Evolutionary conservation across 2,329 filamentous ascomycete genomes (phyloP).

Genomic region (Domatiomyces globalis): DNA sequence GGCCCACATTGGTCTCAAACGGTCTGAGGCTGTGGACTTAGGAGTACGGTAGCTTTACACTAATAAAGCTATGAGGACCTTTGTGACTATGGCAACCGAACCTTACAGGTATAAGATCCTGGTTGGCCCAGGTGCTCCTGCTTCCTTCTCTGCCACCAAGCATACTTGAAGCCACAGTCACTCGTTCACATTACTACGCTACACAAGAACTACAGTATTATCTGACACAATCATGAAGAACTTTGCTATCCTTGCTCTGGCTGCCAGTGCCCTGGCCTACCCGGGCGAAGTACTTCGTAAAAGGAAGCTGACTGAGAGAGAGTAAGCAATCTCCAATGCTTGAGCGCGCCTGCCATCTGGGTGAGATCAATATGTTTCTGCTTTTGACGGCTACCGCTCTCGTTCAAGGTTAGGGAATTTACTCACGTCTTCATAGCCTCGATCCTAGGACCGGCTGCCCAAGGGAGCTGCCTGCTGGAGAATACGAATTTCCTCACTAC

Average conservation of each 20-base stretch:
- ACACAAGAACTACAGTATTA: background rate
- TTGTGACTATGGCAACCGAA: background rate
- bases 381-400: constrained; percentile 21
- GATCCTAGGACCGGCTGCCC: constrained; percentile 26
- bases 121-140: background rate
- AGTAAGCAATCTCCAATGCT: constrained; percentile 10
- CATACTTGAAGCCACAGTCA: background rate
- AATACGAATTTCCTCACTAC: constrained; percentile 46
- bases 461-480: constrained; percentile 28
- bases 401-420: constrained; percentile 13
- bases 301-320: constrained; percentile 24
- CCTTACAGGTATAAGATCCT: background rate
- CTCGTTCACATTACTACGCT: background rate
- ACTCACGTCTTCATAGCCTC: background rate
- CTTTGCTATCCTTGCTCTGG: constrained; percentile 25
- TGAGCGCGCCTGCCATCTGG: constrained; percentile 9
- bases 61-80: background rate
- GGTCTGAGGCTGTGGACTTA: background rate
- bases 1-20: background rate
- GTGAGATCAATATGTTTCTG: too few relatives aligned
- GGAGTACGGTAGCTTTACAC: background rate
- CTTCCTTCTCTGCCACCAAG: background rate
- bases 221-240: background rate
- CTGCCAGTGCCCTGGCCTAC: constrained; percentile 30
- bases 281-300: constrained; percentile 30